Base-by-base conservation (phyloP, 306 rosid genomes). In the Pueraria montana region DNA sequence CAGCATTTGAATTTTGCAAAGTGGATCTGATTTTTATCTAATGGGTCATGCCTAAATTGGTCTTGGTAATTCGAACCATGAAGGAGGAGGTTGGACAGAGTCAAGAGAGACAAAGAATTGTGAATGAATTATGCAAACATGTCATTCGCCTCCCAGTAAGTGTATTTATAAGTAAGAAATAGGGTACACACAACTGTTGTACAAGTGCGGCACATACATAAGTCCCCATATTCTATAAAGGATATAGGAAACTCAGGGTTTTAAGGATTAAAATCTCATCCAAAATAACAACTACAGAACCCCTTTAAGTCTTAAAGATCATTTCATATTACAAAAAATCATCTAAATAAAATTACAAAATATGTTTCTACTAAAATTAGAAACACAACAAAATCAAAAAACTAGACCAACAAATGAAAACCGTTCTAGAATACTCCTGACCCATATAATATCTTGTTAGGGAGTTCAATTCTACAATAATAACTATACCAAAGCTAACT, bases 381-480 rank as follows among this genome's bases (percentile, higher is more conserved):
- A 20, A 62, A 30, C 10, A 32, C 5, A 30, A 32, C 32, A 64
- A 64, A 3, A 21, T 10, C 6, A 16, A 6, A 36, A n/a, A 66
- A 66, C 0, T 36, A 10, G 26, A 38, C 8, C 49, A 36, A 67
- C 26, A 65, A 34, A n/a, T 65, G n/a, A 38, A 36, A 38, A n/a
- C 2, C 7, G 10, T 38, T 67, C 16, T 66, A 66, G 8, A 34
- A 36, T 36, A n/a, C 50, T 38, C 49, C 48, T 23, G 45, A 50
- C 36, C 66, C 58, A 80, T 26, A 45, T 38, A 42, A 53, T 38
- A 68, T 68, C 64, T 34, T 72, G 42, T 46, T 46, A 61, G 23
- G 23, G 72, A 36, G 49, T 38, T 10, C 49, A 81, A 69, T 23
- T 21, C 34, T 69, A 56, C 46, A 40, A 40, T 80, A 71, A 70